These are phyloP conservation scores for Rostrohypoxylon terebratum DNA, from an alignment of 495 filamentous ascomycete genomes.

Conservation along the genomic window DNA sequence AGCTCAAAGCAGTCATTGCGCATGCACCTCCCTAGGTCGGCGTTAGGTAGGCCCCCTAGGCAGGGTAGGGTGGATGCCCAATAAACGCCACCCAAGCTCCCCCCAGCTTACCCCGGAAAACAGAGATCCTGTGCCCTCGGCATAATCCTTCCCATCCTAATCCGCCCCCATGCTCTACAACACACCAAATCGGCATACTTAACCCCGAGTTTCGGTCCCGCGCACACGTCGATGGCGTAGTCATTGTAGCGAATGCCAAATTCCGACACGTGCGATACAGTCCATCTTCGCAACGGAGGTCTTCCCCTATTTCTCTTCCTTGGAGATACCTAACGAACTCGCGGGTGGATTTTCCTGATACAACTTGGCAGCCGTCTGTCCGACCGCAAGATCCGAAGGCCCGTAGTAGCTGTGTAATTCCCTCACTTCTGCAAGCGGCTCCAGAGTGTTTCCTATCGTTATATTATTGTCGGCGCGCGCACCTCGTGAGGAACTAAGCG, in stretches of 20 bases:
- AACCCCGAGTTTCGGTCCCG: not conserved
- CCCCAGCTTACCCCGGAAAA: not conserved
- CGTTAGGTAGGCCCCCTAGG: not conserved
- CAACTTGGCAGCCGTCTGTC: constrained; percentile 30
- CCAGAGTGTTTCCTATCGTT: constrained; percentile 37
- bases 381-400: constrained; percentile 35
- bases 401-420: constrained; percentile 56
- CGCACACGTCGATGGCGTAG: not conserved
- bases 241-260: not conserved
- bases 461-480: not conserved
- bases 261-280: too few relatives aligned
- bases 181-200: not conserved
- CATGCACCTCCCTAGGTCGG: not conserved
- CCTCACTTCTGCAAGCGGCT: constrained; percentile 48
- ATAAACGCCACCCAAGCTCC: constrained; percentile 18
- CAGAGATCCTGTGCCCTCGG: not conserved
- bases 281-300: not conserved
- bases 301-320: too few relatives aligned
- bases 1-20: not conserved
- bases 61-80: constrained; percentile 16
- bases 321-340: not conserved
- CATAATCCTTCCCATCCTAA: not conserved
- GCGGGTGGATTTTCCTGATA: not conserved
- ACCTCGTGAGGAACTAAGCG: constrained; percentile 24
- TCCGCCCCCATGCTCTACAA: constrained; percentile 5